Evolutionary conservation across 1,284 basidiomycete species (phyloP).

Genomic region (Schizopora paradoxa): DNA sequence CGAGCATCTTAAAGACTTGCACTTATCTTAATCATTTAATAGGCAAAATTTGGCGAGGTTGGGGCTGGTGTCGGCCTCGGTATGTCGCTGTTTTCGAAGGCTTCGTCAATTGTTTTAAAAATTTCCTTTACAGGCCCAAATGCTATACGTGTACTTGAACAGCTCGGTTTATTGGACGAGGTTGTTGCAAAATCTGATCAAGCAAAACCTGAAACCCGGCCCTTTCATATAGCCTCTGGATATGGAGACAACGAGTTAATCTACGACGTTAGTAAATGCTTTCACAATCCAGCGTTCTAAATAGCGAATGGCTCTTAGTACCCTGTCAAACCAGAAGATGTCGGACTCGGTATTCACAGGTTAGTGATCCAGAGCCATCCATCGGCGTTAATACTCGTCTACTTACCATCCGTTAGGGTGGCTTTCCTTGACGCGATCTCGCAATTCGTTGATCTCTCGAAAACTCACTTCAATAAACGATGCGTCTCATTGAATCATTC

Average conservation of each 20-base stretch:
- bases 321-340: slow-evolving; percentile 26
- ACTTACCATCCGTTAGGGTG: slow-evolving; percentile 30
- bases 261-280: slow-evolving; percentile 37
- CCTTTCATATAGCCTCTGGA: slow-evolving; percentile 41
- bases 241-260: slow-evolving; percentile 37
- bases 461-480: slow-evolving; percentile 46
- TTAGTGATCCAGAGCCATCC: slow-evolving; percentile 17
- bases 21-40: slow-evolving; percentile 4
- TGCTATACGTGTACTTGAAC: slow-evolving; percentile 40
- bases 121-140: slow-evolving; percentile 39
- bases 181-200: slow-evolving; percentile 35
- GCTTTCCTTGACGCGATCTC: slow-evolving; percentile 46
- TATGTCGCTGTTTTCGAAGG: slow-evolving; percentile 20
- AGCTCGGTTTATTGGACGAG: slow-evolving; percentile 39
- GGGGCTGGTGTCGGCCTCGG: slow-evolving; percentile 52
- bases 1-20: background rate
- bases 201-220: slow-evolving; percentile 26
- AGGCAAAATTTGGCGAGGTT: slow-evolving; percentile 44
- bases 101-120: background rate
- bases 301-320: slow-evolving; percentile 29
- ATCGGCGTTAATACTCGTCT: background rate
- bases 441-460: slow-evolving; percentile 35
- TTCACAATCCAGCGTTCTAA: background rate
- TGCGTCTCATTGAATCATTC: slow-evolving; percentile 32
- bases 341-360: slow-evolving; percentile 41